Percentiles rank a stretch among this genome's conserved stretches.
These are phyloP conservation scores for Amanita phalloides DNA, from an alignment of 768 basidiomycete species.

Conservation along the genomic window DNA sequence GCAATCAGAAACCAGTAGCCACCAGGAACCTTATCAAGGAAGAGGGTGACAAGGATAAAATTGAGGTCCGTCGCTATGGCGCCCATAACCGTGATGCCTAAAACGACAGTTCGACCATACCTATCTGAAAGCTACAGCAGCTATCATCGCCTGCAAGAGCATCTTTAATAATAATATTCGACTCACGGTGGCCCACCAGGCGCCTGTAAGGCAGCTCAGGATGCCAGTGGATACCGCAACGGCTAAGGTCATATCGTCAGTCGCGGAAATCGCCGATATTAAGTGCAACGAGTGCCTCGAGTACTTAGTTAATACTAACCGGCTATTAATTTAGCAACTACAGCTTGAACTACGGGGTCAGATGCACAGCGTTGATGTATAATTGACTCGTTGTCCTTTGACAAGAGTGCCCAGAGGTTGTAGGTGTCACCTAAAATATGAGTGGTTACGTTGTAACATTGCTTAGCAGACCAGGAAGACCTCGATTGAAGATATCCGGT, in stretches of 20 bases:
- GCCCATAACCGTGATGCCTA: conserved; percentile 52
- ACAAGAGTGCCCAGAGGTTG: not conserved
- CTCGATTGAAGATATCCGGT: conserved; percentile 33
- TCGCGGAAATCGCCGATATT: conserved; percentile 6
- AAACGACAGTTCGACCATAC: conserved; percentile 53
- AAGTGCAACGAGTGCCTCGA: not conserved
- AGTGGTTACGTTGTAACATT: not conserved
- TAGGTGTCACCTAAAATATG: not conserved
- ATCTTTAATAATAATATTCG: not conserved
- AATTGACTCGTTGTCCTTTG: conserved; percentile 6
- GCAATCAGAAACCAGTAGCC: conserved; percentile 74
- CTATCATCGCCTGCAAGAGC: not conserved
- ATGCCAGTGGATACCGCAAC: conserved; percentile 60
- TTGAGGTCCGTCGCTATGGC: conserved; percentile 50
- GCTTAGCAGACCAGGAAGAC: not conserved
- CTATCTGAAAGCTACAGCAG: conserved; percentile 59
- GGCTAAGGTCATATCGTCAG: conserved; percentile 22
- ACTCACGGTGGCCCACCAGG: conserved; percentile 79
- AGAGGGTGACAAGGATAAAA: conserved; percentile 56
- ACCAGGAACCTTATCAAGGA: conserved; percentile 53
- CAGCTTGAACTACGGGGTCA: conserved; percentile 68
- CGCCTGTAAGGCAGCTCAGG: conserved; percentile 68
- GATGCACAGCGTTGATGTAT: conserved; percentile 32
- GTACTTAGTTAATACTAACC: conserved; percentile 26
- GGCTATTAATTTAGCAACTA: conserved; percentile 53